Percentiles rank a stretch among this genome's conserved stretches.
These are phyloP conservation scores for Melampsora larici-populina DNA, from an alignment of 1,284 basidiomycete genomes.

Conservation along the genomic window DNA sequence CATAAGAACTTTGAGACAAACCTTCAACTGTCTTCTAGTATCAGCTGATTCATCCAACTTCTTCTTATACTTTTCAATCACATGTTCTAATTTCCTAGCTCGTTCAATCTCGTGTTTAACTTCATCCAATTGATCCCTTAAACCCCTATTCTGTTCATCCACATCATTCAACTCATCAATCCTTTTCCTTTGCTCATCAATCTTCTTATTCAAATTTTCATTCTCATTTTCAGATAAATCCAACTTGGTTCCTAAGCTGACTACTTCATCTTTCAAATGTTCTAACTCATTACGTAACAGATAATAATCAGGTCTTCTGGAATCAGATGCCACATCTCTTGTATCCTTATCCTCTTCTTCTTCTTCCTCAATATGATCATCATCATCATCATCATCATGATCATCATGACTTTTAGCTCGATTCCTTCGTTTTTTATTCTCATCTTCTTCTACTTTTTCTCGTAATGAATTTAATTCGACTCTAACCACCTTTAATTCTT, in stretches of 20 bases:
- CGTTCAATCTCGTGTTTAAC: slow-evolving; percentile 78
- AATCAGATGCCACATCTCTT: slow-evolving; percentile 46
- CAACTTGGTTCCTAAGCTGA: slow-evolving; percentile 55
- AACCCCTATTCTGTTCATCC: slow-evolving; percentile 70
- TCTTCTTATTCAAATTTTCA: background rate
- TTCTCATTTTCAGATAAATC: slow-evolving; percentile 24
- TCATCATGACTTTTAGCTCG: slow-evolving; percentile 7
- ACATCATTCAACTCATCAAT: slow-evolving; percentile 74
- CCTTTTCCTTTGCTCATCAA: slow-evolving; percentile 47
- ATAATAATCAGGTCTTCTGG: slow-evolving; percentile 63
- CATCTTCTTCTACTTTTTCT: slow-evolving; percentile 62
- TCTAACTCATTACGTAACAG: slow-evolving; percentile 63
- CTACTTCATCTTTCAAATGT: slow-evolving; percentile 69
- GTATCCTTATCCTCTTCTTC: slow-evolving; percentile 17
- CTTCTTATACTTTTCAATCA: slow-evolving; percentile 98
- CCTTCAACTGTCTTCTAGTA: slow-evolving; percentile 78
- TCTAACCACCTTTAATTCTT: no score
- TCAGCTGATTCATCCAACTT: slow-evolving; percentile 92
- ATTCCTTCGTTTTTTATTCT: background rate
- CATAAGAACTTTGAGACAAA: slow-evolving; percentile 52
- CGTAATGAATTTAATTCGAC: slow-evolving; percentile 52
- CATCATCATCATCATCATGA: slow-evolving; percentile 10
- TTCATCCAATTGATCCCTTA: slow-evolving; percentile 95
- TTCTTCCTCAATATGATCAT: background rate
- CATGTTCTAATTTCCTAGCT: slow-evolving; percentile 88